Evolutionary conservation across 441 rosid species (phyloP), one percentile per base, ranked within the genome.

Genomic region (Biscutella laevigata): DNA sequence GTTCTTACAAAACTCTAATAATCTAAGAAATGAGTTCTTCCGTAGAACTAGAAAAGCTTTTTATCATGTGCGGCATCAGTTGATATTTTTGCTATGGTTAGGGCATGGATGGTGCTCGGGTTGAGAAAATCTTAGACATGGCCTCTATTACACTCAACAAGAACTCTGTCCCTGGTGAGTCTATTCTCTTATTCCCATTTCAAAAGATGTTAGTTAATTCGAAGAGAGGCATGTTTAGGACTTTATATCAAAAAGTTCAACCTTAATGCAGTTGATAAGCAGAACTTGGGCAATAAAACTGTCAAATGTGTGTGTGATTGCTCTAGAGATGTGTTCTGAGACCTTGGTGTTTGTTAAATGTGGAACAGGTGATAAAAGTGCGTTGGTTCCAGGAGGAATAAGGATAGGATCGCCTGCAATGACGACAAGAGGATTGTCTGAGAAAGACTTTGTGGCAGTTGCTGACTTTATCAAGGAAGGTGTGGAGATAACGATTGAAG

Each of bases 131-230:
- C 74, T 92, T 90, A 53, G 98, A 83, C 76, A 63, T 87, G 81
- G 95, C 98, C 50, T 90, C 88, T 22, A 81, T 87, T 39, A 87
- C 95, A 13, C 89, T 87, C 62, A 87, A 87, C 77, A 90, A 90
- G 74, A 90, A 87, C 69, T 90, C 90, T 1, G 92, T 90, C 35
- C 95, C 95, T 30, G 92, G 95, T 86, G 27, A 65, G 74, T 42
- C 41, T 32, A 30, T n/a, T 4, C 21, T 2, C 22, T 41, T 57
- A 19, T 9, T 29, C 11, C 37, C 14, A 4, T 41, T 10, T 12
- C 13, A 7, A 22, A 55, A 55, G 32, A 36, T 26, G 28, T 19
- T 33, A 15, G 22, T 9, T 11, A 16, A 11, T 5, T 10, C 24
- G 1, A 5, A 15, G 13, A 5, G 4, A 51, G 32, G n/a, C 40